Evolutionary conservation across 164 flowering plant species (phyloP).

Genomic region (Nymphaea thermarum): DNA sequence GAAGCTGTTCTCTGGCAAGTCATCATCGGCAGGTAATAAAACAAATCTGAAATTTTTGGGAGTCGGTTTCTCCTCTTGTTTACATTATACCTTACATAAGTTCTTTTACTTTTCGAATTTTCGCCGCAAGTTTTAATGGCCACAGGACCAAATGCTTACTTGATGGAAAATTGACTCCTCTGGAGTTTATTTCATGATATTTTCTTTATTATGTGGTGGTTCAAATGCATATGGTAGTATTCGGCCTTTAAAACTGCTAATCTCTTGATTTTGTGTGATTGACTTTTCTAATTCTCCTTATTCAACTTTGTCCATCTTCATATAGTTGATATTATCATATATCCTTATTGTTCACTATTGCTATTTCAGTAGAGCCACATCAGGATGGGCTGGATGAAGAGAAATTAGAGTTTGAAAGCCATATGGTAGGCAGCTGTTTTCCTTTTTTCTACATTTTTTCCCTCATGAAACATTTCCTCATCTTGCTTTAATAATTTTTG

Average conservation of each 20-base stretch:
- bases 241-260: too few relatives aligned
- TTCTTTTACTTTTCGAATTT: neutral
- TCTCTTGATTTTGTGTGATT: too few relatives aligned
- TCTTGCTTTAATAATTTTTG: neutral
- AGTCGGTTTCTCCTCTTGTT: neutral
- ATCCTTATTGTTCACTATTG: slow-evolving; percentile 1
- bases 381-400: slow-evolving; percentile 55
- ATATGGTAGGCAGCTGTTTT: slow-evolving; percentile 25
- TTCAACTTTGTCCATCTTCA: too few relatives aligned
- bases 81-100: neutral
- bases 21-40: slow-evolving; percentile 50
- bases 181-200: neutral
- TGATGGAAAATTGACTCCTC: neutral
- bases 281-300: too few relatives aligned
- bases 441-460: neutral
- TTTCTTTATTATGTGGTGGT: too few relatives aligned
- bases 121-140: neutral
- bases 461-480: neutral
- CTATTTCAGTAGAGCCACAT: slow-evolving; percentile 27
- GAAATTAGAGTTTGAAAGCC: slow-evolving; percentile 33
- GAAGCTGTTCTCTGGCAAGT: slow-evolving; percentile 66
- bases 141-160: neutral
- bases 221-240: too few relatives aligned
- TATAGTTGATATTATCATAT: too few relatives aligned
- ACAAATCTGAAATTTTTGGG: neutral